Base-by-base conservation (phyloP, 192 early-diverging fungal genomes). In the Phlyctochytrium planicorne region DNA sequence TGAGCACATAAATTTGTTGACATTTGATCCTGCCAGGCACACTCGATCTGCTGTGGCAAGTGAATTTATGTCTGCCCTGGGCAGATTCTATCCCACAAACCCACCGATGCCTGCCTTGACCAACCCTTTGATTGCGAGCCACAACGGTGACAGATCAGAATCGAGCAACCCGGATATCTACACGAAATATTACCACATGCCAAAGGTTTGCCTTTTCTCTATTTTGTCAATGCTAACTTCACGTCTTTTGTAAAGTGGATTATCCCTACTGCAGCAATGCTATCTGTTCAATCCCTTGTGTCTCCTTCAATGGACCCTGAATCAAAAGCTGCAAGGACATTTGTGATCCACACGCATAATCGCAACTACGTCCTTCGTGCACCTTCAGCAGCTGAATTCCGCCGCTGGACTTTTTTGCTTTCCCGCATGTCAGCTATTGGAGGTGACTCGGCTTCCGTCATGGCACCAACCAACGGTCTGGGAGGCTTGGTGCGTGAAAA, bases 281-380 rank as follows among this genome's bases (percentile, higher is more conserved):
- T 36, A 24, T 69, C 53, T 6, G 65, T 79, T 32, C 36, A 64
- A 29, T 63, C 78, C 17, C 53, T 69, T 20, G 65, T 34, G 10
- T 70, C 70, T 1, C 23, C 70, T 1, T 20, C 57, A 30, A 4
- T 14, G 3, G 67, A 71, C 52, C 78, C 78, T 1, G 30, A 59
- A 3, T 52, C 63, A n/a, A 72, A 69, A 63, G 14, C 34, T 14
- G 59, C 73, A 3, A 62, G 78, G 20, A 71, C 78, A 25, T 79
- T 79, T 57, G 56, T 76, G 3, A 62, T 79, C 25, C 61, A 68
- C 27, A 79, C 78, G 25, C 20, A n/a, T 24, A 47, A 36, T 2
- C 66, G 78, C 29, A 70, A 75, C 40, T 79, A 79, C 52, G 65
- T 71, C 17, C 62, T 79, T 33, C 63, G 73, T n/a, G 78, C 78